Evolutionary conservation across 2,329 filamentous ascomycete species (phyloP), one percentile per base, ranked within the genome.

Genomic region (Neofusicoccum parvum): DNA sequence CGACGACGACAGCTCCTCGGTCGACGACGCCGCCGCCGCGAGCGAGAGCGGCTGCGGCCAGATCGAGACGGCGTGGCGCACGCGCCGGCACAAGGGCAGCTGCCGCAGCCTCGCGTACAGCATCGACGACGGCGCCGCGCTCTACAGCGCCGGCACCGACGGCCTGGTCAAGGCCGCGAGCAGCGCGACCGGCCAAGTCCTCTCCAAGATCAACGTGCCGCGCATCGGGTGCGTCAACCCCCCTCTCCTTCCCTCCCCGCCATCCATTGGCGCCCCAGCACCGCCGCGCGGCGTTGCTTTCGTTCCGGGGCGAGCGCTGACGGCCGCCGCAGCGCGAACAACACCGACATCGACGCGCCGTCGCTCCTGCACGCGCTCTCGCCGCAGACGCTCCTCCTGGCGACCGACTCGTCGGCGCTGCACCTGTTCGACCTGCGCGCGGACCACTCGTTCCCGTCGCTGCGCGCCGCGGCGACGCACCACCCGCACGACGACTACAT

Each of bases 401-500:
- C 90, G 23, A 96, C 94, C 70, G 95, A 99, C 80, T 95, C 92
- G 2, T 92, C 92, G 63, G 90, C 91, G 27, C 82, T 99, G 10
- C 92, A 98, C 79, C 87, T 97, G 68, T 91, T 92, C 78, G 95
- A 98, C 77, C 80, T 97, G 5, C 90, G 92, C 87, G 68, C 74
- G 0, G 62, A 68, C 58, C 65, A 70, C 51, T 79, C 82, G 0
- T 83, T 90, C 50, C 79, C 83, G 0, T 80, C 86, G 11, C 89
- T 86, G 68, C 92, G 74, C 0, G 46, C 92, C 1, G 86, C 89
- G 23, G 91, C 94, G 73, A 93, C 92, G 10, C 90, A 94, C 75
- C 88, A 88, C 68, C 94, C 94, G 0, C 95, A 99, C 79, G 88
- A 91, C 71, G 94, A 98, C 80, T 97, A 97, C 78, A 87, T 99